Evolutionary conservation across 495 filamentous ascomycete genomes (phyloP).

Genomic region (Penicillium taxi): DNA sequence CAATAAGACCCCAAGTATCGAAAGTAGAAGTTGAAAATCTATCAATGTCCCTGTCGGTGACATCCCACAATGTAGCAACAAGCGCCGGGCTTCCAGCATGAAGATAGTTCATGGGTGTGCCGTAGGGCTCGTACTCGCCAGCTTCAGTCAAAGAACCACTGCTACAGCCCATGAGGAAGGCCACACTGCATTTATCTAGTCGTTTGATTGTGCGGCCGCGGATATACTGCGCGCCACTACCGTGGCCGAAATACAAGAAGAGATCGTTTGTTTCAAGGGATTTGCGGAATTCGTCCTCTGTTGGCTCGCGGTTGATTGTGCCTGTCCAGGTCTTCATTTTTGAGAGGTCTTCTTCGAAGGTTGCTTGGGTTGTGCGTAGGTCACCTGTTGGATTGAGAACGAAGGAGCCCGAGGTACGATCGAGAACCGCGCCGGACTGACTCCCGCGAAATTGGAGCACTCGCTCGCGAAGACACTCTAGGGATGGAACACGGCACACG

Average conservation of each 20-base stretch:
- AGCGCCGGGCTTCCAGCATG: slow-evolving; percentile 75
- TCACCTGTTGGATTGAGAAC: slow-evolving; percentile 85
- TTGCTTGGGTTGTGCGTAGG: slow-evolving; percentile 66
- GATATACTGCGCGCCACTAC: slow-evolving; percentile 90
- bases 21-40: slow-evolving; percentile 70
- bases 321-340: slow-evolving; percentile 53
- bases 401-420: slow-evolving; percentile 59
- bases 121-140: slow-evolving; percentile 82
- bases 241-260: slow-evolving; percentile 91
- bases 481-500: slow-evolving; percentile 74
- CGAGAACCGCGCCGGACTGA: slow-evolving; percentile 18
- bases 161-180: slow-evolving; percentile 88
- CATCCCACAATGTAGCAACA: slow-evolving; percentile 91
- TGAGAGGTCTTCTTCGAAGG: slow-evolving; percentile 56
- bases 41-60: slow-evolving; percentile 94
- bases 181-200: slow-evolving; percentile 67
- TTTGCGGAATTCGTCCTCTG: slow-evolving; percentile 64
- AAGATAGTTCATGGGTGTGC: slow-evolving; percentile 85
- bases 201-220: slow-evolving; percentile 68
- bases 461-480: slow-evolving; percentile 67
- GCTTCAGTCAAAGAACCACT: slow-evolving; percentile 68
- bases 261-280: slow-evolving; percentile 54
- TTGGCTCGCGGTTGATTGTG: slow-evolving; percentile 59
- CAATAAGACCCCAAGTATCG: slow-evolving; percentile 76
- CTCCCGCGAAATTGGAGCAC: slow-evolving; percentile 45